Percentiles rank a stretch among this genome's conserved stretches.
Conservation (phyloP, 305 asterid species). For the Withania somnifera region DNA sequence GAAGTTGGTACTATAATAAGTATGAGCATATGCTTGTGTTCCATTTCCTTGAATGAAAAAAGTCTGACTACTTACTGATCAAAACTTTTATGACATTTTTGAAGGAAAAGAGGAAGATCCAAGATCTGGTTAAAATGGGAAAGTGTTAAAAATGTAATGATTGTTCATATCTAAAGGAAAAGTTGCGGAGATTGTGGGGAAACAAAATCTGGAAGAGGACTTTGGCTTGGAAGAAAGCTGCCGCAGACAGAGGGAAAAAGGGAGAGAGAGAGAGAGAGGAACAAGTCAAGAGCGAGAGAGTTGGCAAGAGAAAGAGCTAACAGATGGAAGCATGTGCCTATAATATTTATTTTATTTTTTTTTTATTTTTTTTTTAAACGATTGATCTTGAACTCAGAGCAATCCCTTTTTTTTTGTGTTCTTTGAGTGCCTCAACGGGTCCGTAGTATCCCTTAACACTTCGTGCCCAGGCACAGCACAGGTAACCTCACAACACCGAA, state of each 20-base stretch:
- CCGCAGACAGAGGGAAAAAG: neutral
- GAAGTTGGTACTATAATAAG: conserved; percentile 31
- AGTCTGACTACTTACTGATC: neutral
- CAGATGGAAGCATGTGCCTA: neutral
- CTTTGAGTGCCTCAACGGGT: too few species aligned
- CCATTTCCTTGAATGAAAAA: conserved; percentile 31
- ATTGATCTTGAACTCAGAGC: too few species aligned
- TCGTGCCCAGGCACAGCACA: too few species aligned
- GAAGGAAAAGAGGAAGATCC: neutral
- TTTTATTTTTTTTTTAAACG: too few species aligned
- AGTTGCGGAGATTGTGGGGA: conserved; percentile 4
- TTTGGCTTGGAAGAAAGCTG: conserved; percentile 4
- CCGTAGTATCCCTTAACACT: too few species aligned
- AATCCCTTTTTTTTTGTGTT: neutral
- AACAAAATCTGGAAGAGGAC: conserved; percentile 9
- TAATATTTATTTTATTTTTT: too few species aligned
- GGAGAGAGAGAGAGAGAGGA: too few species aligned
- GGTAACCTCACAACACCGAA: too few species aligned
- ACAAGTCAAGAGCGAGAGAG: conserved; percentile 9
- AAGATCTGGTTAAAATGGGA: neutral
- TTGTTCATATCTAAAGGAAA: neutral
- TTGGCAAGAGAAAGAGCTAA: conserved; percentile 9
- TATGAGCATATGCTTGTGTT: conserved; percentile 35
- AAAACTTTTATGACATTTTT: neutral
- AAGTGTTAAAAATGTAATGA: neutral